Conservation (phyloP, 2,329 filamentous ascomycete genomes). For the Diplodia sapinea region DNA sequence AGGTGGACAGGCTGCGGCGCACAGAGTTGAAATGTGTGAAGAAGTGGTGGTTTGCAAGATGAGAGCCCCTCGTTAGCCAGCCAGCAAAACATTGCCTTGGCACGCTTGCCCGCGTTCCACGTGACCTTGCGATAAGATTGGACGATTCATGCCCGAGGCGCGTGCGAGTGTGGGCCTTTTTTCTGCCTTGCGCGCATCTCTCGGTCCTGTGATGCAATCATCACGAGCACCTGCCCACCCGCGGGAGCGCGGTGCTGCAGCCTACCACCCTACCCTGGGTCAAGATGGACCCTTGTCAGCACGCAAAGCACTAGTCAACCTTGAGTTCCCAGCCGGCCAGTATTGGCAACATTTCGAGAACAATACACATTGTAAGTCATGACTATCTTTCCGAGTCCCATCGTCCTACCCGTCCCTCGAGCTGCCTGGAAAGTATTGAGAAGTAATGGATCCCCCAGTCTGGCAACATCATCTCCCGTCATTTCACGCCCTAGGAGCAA, state of each 20-base stretch:
- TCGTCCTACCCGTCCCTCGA: neutral
- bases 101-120: constrained; percentile 18
- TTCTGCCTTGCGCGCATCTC: constrained; percentile 9
- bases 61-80: constrained; percentile 25
- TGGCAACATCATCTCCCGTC: neutral
- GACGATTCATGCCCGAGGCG: constrained; percentile 23
- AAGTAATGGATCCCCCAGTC: constrained; percentile 4
- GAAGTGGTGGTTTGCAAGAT: constrained; percentile 30
- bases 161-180: constrained; percentile 10
- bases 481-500: no score
- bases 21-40: constrained; percentile 20
- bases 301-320: neutral
- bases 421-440: constrained; percentile 10
- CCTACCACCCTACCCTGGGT: neutral
- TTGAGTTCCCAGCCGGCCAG: neutral
- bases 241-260: neutral
- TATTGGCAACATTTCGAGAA: neutral
- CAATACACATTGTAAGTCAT: neutral
- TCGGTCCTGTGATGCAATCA: neutral
- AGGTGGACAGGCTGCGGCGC: constrained; percentile 7
- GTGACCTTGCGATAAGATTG: constrained; percentile 10
- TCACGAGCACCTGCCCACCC: neutral
- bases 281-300: neutral
- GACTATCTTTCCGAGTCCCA: constrained; percentile 6
- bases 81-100: constrained; percentile 28